Conservation (phyloP, 352 stramenopile species). For the Globisporangium iwayamae region DNA sequence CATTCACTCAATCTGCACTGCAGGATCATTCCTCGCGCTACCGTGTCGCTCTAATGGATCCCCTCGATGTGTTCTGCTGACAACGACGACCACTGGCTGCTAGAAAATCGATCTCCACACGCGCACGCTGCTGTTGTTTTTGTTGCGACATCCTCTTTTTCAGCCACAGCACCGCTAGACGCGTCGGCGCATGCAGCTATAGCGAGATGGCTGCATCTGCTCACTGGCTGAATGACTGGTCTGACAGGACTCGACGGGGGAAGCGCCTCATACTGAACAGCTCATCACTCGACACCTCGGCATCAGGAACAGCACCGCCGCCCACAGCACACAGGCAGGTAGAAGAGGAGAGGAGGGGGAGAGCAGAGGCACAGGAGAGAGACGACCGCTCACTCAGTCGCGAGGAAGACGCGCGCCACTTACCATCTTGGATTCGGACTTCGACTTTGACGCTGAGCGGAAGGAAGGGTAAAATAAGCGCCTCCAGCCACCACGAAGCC, state of each 20-base stretch:
- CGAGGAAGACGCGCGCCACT: slow-evolving; percentile 10
- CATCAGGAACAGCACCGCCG: background rate
- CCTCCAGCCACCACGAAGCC: slow-evolving; percentile 27
- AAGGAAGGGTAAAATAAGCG: slow-evolving; percentile 85
- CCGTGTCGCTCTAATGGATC: background rate
- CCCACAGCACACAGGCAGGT: background rate
- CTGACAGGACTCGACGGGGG: background rate
- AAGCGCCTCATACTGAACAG: background rate
- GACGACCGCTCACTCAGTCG: background rate
- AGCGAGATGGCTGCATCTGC: background rate
- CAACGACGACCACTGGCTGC: background rate
- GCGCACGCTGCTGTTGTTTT: background rate
- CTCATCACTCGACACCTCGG: background rate
- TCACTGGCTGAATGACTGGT: background rate
- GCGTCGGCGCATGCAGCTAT: background rate
- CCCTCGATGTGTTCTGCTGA: background rate
- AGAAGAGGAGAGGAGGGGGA: background rate
- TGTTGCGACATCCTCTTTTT: background rate
- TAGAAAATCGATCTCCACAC: background rate
- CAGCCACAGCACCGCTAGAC: background rate
- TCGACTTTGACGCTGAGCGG: slow-evolving; percentile 84
- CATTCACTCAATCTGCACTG: background rate
- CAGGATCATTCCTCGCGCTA: background rate
- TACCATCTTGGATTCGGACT: slow-evolving; percentile 87
- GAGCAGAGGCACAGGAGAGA: background rate